Conservation (phyloP, 2,329 filamentous ascomycete genomes). For the Nemania diffusa region DNA sequence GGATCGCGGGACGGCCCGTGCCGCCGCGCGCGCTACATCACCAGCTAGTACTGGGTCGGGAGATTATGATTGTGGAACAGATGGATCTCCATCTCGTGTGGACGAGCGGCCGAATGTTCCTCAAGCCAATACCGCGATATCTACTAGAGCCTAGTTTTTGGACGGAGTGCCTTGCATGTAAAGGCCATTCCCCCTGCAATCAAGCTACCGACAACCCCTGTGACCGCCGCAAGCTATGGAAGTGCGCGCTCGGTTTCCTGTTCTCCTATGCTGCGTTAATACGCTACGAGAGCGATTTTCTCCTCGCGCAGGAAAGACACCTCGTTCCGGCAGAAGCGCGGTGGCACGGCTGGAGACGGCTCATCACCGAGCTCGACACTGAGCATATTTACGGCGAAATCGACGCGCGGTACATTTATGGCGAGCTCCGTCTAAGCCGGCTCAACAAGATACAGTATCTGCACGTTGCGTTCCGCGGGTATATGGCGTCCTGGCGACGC, state of each 20-base stretch:
- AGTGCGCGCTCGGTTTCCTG: conserved; percentile 53
- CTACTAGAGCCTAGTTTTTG: conserved; percentile 43
- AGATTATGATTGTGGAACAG: conserved; percentile 41
- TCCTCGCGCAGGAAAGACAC: conserved; percentile 49
- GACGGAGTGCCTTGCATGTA: conserved; percentile 60
- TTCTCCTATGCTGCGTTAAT: conserved; percentile 53
- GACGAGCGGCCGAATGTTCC: conserved; percentile 38
- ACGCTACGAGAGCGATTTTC: conserved; percentile 53
- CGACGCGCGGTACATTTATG: conserved; percentile 3
- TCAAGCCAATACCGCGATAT: conserved; percentile 48
- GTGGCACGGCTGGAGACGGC: not conserved
- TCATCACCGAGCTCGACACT: conserved; percentile 30
- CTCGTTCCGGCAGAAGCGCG: conserved; percentile 48
- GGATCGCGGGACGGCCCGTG: conserved; percentile 44
- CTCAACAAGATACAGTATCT: conserved; percentile 12
- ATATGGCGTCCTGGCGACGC: not conserved
- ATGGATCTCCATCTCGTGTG: conserved; percentile 45
- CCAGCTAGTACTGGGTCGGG: conserved; percentile 42
- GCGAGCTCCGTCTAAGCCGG: conserved; percentile 14
- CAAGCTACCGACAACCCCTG: not conserved
- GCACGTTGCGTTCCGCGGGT: not conserved
- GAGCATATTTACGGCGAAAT: conserved; percentile 5
- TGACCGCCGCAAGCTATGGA: not conserved
- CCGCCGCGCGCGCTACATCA: conserved; percentile 39
- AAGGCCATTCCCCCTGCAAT: not conserved